Evolutionary conservation across 805 yeast species (phyloP).

Genomic region (Metschnikowia drakensbergensis): DNA sequence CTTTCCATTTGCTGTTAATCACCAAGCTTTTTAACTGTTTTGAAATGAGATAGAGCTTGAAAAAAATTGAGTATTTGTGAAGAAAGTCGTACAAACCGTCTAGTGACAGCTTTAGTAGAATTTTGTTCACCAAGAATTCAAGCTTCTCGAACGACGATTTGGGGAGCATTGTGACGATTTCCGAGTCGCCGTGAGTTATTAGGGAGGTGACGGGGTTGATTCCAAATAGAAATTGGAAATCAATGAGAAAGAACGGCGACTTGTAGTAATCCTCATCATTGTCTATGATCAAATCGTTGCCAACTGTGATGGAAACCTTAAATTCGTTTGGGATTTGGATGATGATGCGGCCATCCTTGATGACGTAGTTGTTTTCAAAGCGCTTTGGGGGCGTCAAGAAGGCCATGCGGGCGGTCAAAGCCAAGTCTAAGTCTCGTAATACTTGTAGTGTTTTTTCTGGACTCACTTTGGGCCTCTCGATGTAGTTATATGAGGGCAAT

Average conservation of each 20-base stretch:
- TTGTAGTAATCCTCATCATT: conserved; percentile 43
- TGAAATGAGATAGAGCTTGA: conserved; percentile 58
- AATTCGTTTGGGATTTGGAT: conserved; percentile 63
- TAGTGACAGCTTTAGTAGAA: conserved; percentile 45
- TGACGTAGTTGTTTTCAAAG: conserved; percentile 54
- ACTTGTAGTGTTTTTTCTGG: conserved; percentile 56
- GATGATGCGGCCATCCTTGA: conserved; percentile 73
- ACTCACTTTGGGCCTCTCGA: conserved; percentile 48
- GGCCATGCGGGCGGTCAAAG: conserved; percentile 72
- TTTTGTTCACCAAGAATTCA: conserved; percentile 54
- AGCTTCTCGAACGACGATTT: conserved; percentile 35
- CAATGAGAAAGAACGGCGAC: conserved; percentile 74
- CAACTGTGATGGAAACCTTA: conserved; percentile 61
- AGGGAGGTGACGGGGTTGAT: conserved; percentile 35
- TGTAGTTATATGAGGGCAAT: conserved; percentile 58
- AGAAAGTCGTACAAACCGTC: conserved; percentile 53
- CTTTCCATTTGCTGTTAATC: conserved; percentile 51
- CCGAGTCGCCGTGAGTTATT: conserved; percentile 27
- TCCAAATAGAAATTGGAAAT: conserved; percentile 62
- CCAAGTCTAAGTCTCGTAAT: conserved; percentile 65
- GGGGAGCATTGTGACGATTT: conserved; percentile 30
- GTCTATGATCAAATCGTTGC: conserved; percentile 49
- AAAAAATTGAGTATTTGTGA: conserved; percentile 57
- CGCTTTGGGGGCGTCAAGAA: conserved; percentile 60
- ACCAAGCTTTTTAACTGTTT: conserved; percentile 50